These are phyloP conservation scores for Fraxinus anomala DNA, from an alignment of 257 asterid species.

Conservation along the genomic window DNA sequence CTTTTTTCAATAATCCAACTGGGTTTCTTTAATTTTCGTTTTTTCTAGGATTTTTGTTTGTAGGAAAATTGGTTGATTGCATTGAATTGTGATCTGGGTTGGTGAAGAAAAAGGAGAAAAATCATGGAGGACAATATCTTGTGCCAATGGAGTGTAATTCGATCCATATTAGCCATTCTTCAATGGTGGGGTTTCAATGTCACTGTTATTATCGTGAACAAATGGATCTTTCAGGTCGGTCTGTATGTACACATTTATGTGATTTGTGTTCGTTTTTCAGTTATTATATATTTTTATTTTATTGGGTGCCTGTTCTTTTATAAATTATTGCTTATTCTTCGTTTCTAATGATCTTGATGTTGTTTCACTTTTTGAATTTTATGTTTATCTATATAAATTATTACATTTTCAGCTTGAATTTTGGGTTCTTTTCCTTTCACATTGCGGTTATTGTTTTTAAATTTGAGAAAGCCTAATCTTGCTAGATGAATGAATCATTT, in stretches of 20 bases:
- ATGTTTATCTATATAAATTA: constrained; percentile 25
- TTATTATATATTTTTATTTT: constrained; percentile 6
- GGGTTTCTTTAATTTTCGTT: constrained; percentile 17
- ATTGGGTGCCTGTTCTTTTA: constrained; percentile 12
- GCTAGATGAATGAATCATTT: background rate
- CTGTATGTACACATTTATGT: constrained; percentile 10
- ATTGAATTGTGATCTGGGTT: constrained; percentile 37
- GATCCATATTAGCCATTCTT: constrained; percentile 66
- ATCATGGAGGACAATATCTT: constrained; percentile 56
- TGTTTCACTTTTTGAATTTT: constrained; percentile 2
- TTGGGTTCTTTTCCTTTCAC: constrained; percentile 8
- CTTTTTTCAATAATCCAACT: constrained; percentile 18
- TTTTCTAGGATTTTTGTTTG: background rate
- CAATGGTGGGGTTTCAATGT: constrained; percentile 95
- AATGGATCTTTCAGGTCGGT: constrained; percentile 94
- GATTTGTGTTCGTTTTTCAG: background rate
- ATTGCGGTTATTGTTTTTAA: constrained; percentile 4
- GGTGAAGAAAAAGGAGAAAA: constrained; percentile 13
- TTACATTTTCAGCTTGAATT: constrained; percentile 25
- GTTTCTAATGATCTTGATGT: background rate
- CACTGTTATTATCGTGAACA: constrained; percentile 79
- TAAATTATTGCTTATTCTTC: background rate
- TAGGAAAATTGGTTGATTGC: constrained; percentile 22
- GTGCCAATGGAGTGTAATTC: constrained; percentile 65
- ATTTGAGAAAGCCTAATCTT: constrained; percentile 22